A percentile compares a stretch with the other conserved stretches of the same genome.
Conservation (phyloP, 306 rosid genomes). For the Comarum palustre region DNA sequence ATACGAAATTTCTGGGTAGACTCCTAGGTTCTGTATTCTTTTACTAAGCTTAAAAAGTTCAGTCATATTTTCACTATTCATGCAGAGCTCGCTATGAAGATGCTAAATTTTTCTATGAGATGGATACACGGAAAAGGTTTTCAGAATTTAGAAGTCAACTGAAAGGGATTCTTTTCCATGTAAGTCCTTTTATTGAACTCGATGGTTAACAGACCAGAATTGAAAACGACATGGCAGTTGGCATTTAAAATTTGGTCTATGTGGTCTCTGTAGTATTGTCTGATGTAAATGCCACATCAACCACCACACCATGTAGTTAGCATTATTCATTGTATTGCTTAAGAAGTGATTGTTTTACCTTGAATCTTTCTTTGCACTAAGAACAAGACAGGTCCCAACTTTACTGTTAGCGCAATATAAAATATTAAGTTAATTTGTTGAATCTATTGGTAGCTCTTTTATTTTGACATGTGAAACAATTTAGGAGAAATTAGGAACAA, state of each 20-base stretch:
- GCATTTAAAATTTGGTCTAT: background rate
- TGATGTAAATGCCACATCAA: background rate
- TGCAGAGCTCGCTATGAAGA: constrained; percentile 96
- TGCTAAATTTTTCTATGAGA: constrained; percentile 90
- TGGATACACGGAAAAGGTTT: constrained; percentile 66
- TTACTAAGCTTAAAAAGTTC: constrained; percentile 3
- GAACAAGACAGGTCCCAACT: background rate
- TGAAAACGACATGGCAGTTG: background rate
- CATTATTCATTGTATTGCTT: background rate
- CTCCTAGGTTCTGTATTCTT: constrained; percentile 8
- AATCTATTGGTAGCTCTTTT: constrained; percentile 20
- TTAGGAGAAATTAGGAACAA: constrained; percentile 92
- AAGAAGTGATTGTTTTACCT: background rate
- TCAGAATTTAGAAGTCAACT: constrained; percentile 72
- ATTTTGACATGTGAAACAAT: constrained; percentile 31
- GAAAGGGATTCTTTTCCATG: constrained; percentile 81
- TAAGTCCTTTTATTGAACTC: constrained; percentile 37
- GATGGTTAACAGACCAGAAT: background rate
- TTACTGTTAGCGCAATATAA: background rate
- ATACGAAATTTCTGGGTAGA: constrained; percentile 7
- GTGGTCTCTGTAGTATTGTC: background rate
- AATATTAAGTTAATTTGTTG: constrained; percentile 5
- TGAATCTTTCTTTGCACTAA: background rate
- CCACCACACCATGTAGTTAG: background rate
- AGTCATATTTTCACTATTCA: constrained; percentile 22